Percentiles rank a stretch among this genome's conserved stretches.
phyloP scores from a whole-genome alignment of 2,329 filamentous ascomycete genomes.

The Hypoxylon sp. region DNA sequence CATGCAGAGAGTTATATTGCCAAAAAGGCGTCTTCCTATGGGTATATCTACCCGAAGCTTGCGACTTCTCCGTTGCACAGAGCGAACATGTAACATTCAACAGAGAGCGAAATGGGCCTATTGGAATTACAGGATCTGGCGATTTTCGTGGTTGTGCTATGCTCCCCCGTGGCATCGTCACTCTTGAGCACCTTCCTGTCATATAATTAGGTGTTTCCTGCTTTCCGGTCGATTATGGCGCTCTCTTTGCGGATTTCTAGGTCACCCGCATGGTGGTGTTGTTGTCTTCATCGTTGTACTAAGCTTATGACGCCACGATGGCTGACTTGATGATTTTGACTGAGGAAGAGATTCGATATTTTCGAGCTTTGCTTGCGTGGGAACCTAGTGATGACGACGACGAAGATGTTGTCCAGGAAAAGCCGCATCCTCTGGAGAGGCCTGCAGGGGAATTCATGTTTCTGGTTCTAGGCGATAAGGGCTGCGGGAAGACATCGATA shows the following conservation, averaged over 20 bases:
- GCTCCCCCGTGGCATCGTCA: constrained; percentile 36
- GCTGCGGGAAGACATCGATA: constrained; percentile 60
- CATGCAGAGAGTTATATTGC: constrained; percentile 24
- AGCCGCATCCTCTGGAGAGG: constrained; percentile 32
- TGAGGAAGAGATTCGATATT: constrained; percentile 59
- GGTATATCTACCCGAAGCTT: constrained; percentile 27
- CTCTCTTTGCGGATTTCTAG: not conserved
- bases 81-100: constrained; percentile 39
- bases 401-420: constrained; percentile 37
- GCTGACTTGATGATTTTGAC: constrained; percentile 54
- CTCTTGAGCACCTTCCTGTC: constrained; percentile 31
- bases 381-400: constrained; percentile 52
- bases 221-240: constrained; percentile 11
- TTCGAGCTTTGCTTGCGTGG: constrained; percentile 59
- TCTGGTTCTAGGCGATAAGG: constrained; percentile 58
- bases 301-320: constrained; percentile 24
- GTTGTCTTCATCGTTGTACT: not conserved
- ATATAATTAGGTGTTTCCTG: constrained; percentile 31
- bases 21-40: constrained; percentile 19
- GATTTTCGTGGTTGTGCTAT: constrained; percentile 46
- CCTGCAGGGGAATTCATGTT: constrained; percentile 57
- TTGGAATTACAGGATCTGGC: constrained; percentile 43
- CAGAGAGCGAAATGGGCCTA: constrained; percentile 42
- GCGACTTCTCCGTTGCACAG: constrained; percentile 41
- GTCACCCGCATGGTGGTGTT: not conserved